Evolutionary conservation across 2,329 filamentous ascomycete species (phyloP), one percentile per base, ranked within the genome.

Genomic region (Microdochium bolleyi): DNA sequence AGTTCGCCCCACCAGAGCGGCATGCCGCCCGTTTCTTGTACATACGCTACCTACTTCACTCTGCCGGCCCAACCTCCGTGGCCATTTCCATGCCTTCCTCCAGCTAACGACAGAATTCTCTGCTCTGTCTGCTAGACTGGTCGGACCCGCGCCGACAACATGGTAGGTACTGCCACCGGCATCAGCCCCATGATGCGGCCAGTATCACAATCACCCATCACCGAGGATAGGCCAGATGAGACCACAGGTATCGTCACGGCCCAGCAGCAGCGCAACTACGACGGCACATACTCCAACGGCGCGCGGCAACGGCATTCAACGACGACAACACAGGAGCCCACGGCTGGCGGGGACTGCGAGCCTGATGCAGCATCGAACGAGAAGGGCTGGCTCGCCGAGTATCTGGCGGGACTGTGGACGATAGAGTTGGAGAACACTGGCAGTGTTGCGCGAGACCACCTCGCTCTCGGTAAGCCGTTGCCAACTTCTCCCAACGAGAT

Each of bases 401-500:
- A 80, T 38, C 59, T 75, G 24, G 69, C 65, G 8, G 68, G 73
- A 53, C 76, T 85, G 51, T 75, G 73, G 61, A 81, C 80, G 4
- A 78, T 94, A 51, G 88, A 92, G 72, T 70, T 94, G 55, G 89
- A 94, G 68, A 94, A 94, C 64, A 92, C 90, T 69, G 89, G 89
- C 38, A 89, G 85, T 64, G 88, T 92, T 38, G 89, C 89, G 11
- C 76, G 89, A 62, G 89, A 94, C 68, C 89, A 94, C 71, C 73
- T 94, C 52, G 89, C 89, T 22, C 71, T 94, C 49, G 88, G 88
- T 92, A 70, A 51, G 71, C 56, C 25, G 22, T 10, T 24, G 46
- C 19, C 25, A 49, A 8, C 49, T 44, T 41, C 32, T 57, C 64
- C 48, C 62, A 51, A 52, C 22, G 19, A 8, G 10, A 24, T 48